Base-by-base conservation (phyloP, 2,329 filamentous ascomycete genomes). In the Cryphonectria radicalis region DNA sequence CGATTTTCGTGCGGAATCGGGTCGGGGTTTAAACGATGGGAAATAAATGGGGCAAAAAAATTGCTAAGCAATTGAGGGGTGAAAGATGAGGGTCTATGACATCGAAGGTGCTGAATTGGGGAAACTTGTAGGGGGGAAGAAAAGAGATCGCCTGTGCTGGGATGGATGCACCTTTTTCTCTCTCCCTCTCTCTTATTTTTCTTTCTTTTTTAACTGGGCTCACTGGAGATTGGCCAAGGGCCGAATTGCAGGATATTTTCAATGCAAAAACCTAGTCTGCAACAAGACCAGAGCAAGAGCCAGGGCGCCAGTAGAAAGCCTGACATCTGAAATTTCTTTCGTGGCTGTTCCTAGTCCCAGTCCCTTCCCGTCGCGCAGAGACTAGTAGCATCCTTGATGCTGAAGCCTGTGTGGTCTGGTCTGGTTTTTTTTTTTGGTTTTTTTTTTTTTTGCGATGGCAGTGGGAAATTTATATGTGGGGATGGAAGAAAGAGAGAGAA, bases 21-120 rank as follows among this genome's bases (percentile, higher is more conserved):
- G 67, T 70, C 69, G 69, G 71, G 73, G 71, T 69, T 71, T 70
- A 72, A 72, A 72, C 66, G 60, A 73, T 67, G 68, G 63, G 64
- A 66, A 73, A 68, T 68, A 64, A 62, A 64, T 67, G 69, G 70
- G 63, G 68, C 68, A 46, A 50, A 53, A 70, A 46, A 66, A 72
- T 73, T 73, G 70, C 70, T 73, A 73, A 72, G 71, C 72, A 68
- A 68, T 68, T 63, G 67, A 68, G 67, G 67, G 67, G 67, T 63
- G 59, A 25, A 40, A 57, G 64, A 11, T 66, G 64, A 66, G 64
- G 60, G 70, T 67, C 65, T 68, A 71, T 71, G 70, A 65, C 70
- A 67, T 64, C 57, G 66, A 67, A 67, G 67, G 60, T 37, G 37
- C 66, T 68, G 69, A 69, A 69, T 70, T 71, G 72, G 72, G 68